These are phyloP conservation scores for Chenopodium berlandieri DNA, from an alignment of 148 eudicot genomes.

Conservation along the genomic window DNA sequence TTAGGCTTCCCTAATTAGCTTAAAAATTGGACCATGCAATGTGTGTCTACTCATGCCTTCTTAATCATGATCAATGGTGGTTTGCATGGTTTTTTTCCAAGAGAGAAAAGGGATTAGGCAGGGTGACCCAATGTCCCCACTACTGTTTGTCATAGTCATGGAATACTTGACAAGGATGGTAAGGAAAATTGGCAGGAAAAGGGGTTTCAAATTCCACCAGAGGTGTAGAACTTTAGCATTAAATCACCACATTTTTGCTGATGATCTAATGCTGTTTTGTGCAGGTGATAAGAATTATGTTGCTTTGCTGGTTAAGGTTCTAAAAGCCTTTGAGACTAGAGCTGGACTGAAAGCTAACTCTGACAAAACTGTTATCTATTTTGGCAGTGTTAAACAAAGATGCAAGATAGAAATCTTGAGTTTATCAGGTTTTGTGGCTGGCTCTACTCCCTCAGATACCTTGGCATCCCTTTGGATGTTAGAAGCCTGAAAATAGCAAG, in stretches of 20 bases:
- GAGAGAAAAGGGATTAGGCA: background rate
- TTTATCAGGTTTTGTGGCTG: background rate
- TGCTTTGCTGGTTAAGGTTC: background rate
- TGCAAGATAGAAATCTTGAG: background rate
- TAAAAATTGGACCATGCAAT: background rate
- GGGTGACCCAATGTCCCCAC: background rate
- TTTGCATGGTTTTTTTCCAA: background rate
- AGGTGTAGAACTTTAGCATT: background rate
- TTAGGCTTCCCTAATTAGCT: background rate
- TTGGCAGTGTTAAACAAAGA: background rate
- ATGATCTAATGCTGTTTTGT: conserved; percentile 4
- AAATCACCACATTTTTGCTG: conserved; percentile 1
- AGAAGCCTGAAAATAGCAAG: background rate
- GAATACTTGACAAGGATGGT: background rate
- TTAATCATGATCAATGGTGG: background rate
- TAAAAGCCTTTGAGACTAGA: background rate
- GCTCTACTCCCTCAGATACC: background rate
- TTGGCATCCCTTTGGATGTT: background rate
- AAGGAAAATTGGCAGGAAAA: background rate
- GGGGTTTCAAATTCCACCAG: background rate
- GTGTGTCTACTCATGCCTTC: background rate
- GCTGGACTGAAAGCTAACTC: background rate
- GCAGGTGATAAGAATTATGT: background rate
- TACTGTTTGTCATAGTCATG: too few species aligned
- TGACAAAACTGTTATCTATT: background rate